Base-by-base conservation (phyloP, 2,329 filamentous ascomycete genomes). In the Monosporascus sp. region DNA sequence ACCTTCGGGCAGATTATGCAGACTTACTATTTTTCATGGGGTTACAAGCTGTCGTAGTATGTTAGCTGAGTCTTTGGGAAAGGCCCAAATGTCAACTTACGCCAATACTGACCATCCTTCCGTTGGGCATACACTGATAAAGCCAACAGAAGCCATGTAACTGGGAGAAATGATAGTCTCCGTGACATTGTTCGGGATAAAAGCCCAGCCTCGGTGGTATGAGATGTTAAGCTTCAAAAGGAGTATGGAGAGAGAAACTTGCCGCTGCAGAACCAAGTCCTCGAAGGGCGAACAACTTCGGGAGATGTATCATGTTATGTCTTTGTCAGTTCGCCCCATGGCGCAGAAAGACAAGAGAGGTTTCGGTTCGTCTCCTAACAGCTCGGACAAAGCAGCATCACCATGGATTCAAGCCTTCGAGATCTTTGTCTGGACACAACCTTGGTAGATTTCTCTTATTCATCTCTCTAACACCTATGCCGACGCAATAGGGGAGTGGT, bases 51-150 rank as follows among this genome's bases (percentile, higher is more conserved):
- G 27, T 2, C 1, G 9, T 17, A 24, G 6, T 37, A 22, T 5
- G 50, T 57, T 43, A 57, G 53, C 31, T 22, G 27, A 2, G n/a
- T 16, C 5, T 38, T 41, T 9, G 24, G 5, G 9, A 49, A 3
- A 4, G 17, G 19, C 8, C 36, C 40, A 20, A 22, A 8, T 26
- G 11, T 53, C 26, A 8, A 53, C 53, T 53, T 57, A 57, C 56
- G 50, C 52, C 50, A 57, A 53, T 55, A 57, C 40, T 57, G 50
- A 17, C 56, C 56, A 50, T 57, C 56, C 6, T 40, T 31, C 26
- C 55, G 49, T n/a, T 57, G 55, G 3, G 46, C 55, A 24, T 17
- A n/a, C 36, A 38, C 52, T 19, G n/a, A 24, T 27, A 41, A 38
- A 8, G 44, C 44, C 24, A 49, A 17, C 6, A 31, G 24, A 16